Evolutionary conservation across 2,329 filamentous ascomycete genomes (phyloP).

Genomic region (Annulohypoxylon truncatum): DNA sequence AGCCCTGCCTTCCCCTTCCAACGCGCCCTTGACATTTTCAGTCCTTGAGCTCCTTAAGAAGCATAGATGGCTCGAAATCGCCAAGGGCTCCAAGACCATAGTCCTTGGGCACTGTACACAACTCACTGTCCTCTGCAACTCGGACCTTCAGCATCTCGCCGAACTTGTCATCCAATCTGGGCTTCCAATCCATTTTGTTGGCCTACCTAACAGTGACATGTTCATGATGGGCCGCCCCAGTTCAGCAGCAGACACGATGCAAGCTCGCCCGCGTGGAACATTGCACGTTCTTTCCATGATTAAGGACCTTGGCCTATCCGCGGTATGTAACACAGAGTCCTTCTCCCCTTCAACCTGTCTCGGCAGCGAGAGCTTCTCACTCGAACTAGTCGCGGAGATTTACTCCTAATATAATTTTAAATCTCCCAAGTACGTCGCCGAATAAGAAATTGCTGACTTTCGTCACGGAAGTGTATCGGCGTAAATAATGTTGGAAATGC

Average conservation of each 20-base stretch:
- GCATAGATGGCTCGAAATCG: slow-evolving; percentile 59
- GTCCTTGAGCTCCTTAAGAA: slow-evolving; percentile 64
- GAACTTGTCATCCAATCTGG: slow-evolving; percentile 57
- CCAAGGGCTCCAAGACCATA: slow-evolving; percentile 59
- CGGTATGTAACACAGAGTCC: slow-evolving; percentile 33
- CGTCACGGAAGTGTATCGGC: slow-evolving; percentile 60
- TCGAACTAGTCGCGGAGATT: too few species aligned
- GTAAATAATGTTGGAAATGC: slow-evolving; percentile 81
- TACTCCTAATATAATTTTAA: too few species aligned
- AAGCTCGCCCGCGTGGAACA: slow-evolving; percentile 65
- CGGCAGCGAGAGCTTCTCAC: not conserved
- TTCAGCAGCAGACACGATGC: slow-evolving; percentile 32
- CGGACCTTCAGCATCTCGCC: slow-evolving; percentile 63
- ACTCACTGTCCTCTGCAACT: slow-evolving; percentile 65
- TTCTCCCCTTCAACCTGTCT: not conserved
- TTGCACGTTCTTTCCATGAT: slow-evolving; percentile 72
- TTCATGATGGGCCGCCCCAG: slow-evolving; percentile 73
- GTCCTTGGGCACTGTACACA: slow-evolving; percentile 77
- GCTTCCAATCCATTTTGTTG: slow-evolving; percentile 74
- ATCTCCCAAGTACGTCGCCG: not conserved
- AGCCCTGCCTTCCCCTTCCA: slow-evolving; percentile 50
- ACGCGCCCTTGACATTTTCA: slow-evolving; percentile 63
- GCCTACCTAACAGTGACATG: slow-evolving; percentile 76
- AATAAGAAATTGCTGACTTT: not conserved
- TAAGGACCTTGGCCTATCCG: slow-evolving; percentile 65